Base-by-base conservation (phyloP, 2,329 filamentous ascomycete species). In the Fusarium penzigii region DNA sequence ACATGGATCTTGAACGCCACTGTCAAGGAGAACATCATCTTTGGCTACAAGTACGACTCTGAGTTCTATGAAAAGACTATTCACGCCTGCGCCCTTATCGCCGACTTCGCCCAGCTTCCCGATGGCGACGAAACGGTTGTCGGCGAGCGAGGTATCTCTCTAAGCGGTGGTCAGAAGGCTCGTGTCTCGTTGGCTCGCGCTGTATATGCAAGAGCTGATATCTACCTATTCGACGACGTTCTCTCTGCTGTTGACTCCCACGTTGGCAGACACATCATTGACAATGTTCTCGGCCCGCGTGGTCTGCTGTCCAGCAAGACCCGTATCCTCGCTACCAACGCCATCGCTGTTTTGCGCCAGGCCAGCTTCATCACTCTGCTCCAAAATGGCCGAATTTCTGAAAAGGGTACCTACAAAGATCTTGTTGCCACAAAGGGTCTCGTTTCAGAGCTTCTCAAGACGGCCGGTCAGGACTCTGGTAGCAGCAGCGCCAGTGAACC, bases 1-100 rank as follows among this genome's bases (percentile, higher is more conserved):
- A 79, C 92, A 17, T 99, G 95, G 94, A 89, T 99, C 47, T 93
- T 97, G 86, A 99, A 99, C 68, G 94, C 94, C 9, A 96, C 90
- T 29, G 92, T 99, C 51, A 90, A 92, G 64, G 94, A 99, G 68
- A 99, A 99, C 68, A 96, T 99, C 62, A 80, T 97, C 5, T 99
- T 99, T 67, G 94, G 94, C 2, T 92, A 99, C 73, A 87, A 90
- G 43, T 97, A 89, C 78, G 93, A 99, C 71, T 87, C 92, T 6
- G 82, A 87, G 29, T 99, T 99, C 72, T 99, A 99, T 73, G 90
- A 97, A 50, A 87, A 89, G 66, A 97, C 93, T 1, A 80, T 99
- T 46, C 87, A 90, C 68, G 93, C 94, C 39, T 99, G 95, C 70
- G 94, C 94, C 42, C 78, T 99, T 34, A 68, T 88, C 6, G 92